phyloP scores from a whole-genome alignment of 1,284 basidiomycete genomes.

The Ceratobasidium theobromae region DNA sequence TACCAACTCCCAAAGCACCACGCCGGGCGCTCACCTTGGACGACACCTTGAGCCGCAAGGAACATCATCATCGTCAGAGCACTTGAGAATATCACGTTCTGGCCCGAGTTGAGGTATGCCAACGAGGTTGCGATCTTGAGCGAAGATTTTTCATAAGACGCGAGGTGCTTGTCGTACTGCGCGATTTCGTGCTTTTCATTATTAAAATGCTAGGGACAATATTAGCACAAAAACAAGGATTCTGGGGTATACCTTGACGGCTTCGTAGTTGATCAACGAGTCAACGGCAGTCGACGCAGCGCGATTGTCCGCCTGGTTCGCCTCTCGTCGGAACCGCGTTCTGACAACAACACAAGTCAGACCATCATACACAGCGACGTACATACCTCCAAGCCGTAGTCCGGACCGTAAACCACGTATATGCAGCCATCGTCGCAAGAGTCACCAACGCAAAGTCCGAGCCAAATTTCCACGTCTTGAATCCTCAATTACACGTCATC shows the following conservation, averaged over 20 bases:
- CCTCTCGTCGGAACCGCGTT: slow-evolving; percentile 90
- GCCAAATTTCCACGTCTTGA: slow-evolving; percentile 92
- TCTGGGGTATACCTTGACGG: slow-evolving; percentile 79
- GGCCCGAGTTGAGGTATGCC: slow-evolving; percentile 92
- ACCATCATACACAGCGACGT: background rate
- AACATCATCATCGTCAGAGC: slow-evolving; percentile 96
- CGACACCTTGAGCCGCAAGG: slow-evolving; percentile 90
- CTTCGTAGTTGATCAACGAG: slow-evolving; percentile 96
- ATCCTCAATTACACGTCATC: slow-evolving; percentile 11
- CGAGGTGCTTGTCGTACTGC: slow-evolving; percentile 90
- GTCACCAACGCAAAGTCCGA: slow-evolving; percentile 96
- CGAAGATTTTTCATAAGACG: slow-evolving; percentile 86
- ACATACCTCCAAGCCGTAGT: slow-evolving; percentile 91
- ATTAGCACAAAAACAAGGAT: background rate
- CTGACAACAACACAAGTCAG: slow-evolving; percentile 46
- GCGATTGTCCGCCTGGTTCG: slow-evolving; percentile 95
- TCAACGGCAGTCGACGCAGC: slow-evolving; percentile 94
- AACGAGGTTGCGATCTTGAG: slow-evolving; percentile 95
- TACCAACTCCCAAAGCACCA: background rate
- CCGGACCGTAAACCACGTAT: slow-evolving; percentile 95
- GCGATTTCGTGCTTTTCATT: slow-evolving; percentile 90
- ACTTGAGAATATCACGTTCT: slow-evolving; percentile 93
- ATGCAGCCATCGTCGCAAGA: slow-evolving; percentile 79
- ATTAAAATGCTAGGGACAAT: slow-evolving; percentile 79
- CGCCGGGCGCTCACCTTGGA: slow-evolving; percentile 64